Evolutionary conservation across 139 green algal genomes (phyloP), one percentile per base, ranked within the genome.

Genomic region (Spirogloea muscicola): DNA sequence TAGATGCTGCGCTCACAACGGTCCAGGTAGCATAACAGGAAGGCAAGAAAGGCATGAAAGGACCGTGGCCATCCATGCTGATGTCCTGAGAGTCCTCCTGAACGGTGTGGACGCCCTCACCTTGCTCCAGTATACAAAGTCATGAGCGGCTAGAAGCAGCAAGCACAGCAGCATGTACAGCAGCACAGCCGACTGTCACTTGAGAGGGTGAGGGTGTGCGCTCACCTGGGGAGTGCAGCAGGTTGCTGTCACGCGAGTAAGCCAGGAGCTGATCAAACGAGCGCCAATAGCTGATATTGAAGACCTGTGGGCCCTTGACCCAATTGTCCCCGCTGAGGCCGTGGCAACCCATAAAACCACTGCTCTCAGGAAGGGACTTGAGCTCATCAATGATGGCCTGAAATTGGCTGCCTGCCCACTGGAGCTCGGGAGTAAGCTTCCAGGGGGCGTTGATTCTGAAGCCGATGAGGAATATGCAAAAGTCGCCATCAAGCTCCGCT

Each of bases 401-500:
- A 18, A 72, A 72, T 5, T 27, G n/a, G 10, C 13, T n/a, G 27
- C 62, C 62, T 29, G 59, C 29, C 37, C 31, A 39, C 29, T 72
- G 58, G 6, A 72, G 59, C 4, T 36, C 38, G 25, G 27, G 9
- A n/a, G 62, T 60, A 29, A 72, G 31, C 62, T 72, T 72, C 62
- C 62, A 72, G 46, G 62, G 25, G 3, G 62, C 62, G 40, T 72
- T 72, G 37, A 33, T 60, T 25, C 62, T 38, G 7, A 41, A 38
- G 38, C 62, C 62, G 4, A 72, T 62, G 27, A 72, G 62, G 25
- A 72, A 55, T 9, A 72, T 41, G 49, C 62, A 72, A 18, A 72
- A 72, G 37, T 72, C 62, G 4, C 62, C 62, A 3, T 72, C 62
- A 21, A 72, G 33, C 62, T 61, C 59, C 10, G 62, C 62, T 13